Conservation (phyloP, 345 rosid genomes). For the Cardamine chenopodiifolia region DNA sequence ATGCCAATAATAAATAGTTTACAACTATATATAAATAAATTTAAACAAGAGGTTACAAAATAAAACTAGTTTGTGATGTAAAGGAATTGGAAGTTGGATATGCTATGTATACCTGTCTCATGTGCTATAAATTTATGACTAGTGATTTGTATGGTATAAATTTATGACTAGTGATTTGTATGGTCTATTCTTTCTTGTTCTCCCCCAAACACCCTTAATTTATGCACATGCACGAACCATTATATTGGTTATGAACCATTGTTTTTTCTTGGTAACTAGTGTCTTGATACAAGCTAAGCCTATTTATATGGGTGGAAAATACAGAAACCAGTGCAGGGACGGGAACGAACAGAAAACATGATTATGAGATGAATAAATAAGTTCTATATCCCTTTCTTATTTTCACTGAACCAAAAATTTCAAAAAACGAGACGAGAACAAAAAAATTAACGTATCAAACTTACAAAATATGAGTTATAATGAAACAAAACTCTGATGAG, state of each 20-base stretch:
- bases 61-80: conserved; percentile 4
- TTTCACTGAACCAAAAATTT: no score
- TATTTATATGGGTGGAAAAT: no score
- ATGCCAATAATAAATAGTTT: conserved; percentile 18
- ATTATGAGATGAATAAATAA: neutral
- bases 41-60: no score
- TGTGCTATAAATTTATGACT: neutral
- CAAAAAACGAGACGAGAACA: neutral
- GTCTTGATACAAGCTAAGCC: neutral
- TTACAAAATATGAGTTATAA: neutral
- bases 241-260: neutral
- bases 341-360: neutral
- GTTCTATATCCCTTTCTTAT: neutral
- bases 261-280: neutral
- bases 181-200: neutral
- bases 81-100: neutral
- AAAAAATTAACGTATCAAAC: neutral
- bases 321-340: neutral
- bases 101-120: neutral
- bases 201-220: neutral
- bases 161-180: neutral
- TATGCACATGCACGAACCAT: neutral
- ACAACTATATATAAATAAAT: neutral
- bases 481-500: neutral
- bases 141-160: neutral